Conservation (phyloP, 2,329 filamentous ascomycete species). For the Neocatenulostroma microsporum region DNA sequence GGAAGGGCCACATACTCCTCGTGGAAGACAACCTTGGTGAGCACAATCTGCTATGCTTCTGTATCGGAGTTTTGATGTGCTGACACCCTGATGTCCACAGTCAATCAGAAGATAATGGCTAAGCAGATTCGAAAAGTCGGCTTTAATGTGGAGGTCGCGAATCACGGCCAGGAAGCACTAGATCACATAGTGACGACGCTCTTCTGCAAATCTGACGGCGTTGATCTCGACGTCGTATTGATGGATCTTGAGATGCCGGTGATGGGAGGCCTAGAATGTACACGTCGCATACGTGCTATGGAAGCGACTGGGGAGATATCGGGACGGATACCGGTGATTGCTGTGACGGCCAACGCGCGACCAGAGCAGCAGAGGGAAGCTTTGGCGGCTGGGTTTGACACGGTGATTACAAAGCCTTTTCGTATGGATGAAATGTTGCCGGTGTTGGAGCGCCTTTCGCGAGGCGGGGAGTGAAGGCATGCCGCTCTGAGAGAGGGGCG, state of each 20-base stretch:
- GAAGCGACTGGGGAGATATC: constrained; percentile 32
- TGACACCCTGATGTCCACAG: no score
- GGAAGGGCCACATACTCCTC: no score
- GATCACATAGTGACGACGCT: no score
- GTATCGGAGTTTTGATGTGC: no score
- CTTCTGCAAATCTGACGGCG: no score
- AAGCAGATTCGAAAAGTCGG: no score
- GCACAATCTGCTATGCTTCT: no score
- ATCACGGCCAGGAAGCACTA: background rate
- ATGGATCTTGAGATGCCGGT: constrained; percentile 31
- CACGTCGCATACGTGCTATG: constrained; percentile 23
- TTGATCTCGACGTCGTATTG: no score
- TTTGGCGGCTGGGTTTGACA: constrained; percentile 28
- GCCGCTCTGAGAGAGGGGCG: no score
- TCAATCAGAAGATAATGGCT: constrained; percentile 29
- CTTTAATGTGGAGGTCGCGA: constrained; percentile 7
- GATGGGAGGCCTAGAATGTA: constrained; percentile 27
- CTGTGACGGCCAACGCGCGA: constrained; percentile 29
- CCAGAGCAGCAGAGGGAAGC: constrained; percentile 26
- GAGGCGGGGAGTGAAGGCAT: no score
- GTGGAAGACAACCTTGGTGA: constrained; percentile 31
- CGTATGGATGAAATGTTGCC: constrained; percentile 28
- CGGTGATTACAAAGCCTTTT: constrained; percentile 31
- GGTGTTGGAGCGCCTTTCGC: no score
- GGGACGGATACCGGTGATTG: constrained; percentile 25